Conservation (phyloP, 1,139 yeast species). For the Schwanniomyces etchellsii region DNA sequence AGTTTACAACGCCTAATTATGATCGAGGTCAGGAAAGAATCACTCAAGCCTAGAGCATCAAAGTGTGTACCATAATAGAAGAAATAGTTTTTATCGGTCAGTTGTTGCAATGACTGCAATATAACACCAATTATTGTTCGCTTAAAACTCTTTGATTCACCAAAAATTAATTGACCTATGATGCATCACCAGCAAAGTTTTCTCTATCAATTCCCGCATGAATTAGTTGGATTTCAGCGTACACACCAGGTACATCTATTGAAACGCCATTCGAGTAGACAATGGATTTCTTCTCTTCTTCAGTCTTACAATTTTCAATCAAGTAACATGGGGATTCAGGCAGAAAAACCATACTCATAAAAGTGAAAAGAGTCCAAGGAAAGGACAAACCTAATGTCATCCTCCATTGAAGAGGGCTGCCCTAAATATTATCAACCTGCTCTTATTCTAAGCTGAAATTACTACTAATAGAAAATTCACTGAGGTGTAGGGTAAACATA, state of each 20-base stretch:
- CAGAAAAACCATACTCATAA: slow-evolving; percentile 53
- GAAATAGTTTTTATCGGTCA: slow-evolving; percentile 77
- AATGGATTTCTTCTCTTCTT: slow-evolving; percentile 46
- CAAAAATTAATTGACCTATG: slow-evolving; percentile 54
- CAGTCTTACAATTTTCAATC: slow-evolving; percentile 48
- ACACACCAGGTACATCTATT: slow-evolving; percentile 33
- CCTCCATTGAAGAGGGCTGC: too few relatives aligned
- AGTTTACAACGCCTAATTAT: slow-evolving; percentile 75
- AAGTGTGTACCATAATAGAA: slow-evolving; percentile 80
- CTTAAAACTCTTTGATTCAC: slow-evolving; percentile 61
- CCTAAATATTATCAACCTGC: too few relatives aligned
- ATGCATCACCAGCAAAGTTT: slow-evolving; percentile 21
- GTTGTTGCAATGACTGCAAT: slow-evolving; percentile 68
- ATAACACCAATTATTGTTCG: slow-evolving; percentile 62
- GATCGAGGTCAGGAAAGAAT: slow-evolving; percentile 72
- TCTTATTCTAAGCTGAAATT: too few relatives aligned
- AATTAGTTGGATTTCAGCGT: slow-evolving; percentile 34
- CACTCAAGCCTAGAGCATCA: slow-evolving; percentile 68
- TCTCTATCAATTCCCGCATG: slow-evolving; percentile 34
- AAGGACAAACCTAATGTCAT: slow-evolving; percentile 54
- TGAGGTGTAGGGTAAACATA: too few relatives aligned
- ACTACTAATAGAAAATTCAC: too few relatives aligned
- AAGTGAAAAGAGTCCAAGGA: slow-evolving; percentile 34
- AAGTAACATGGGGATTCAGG: slow-evolving; percentile 81
- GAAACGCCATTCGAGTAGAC: slow-evolving; percentile 29